Percentiles rank a stretch among this genome's conserved stretches.
Conservation (phyloP, 257 asterid species). For the Rehmannia glutinosa region DNA sequence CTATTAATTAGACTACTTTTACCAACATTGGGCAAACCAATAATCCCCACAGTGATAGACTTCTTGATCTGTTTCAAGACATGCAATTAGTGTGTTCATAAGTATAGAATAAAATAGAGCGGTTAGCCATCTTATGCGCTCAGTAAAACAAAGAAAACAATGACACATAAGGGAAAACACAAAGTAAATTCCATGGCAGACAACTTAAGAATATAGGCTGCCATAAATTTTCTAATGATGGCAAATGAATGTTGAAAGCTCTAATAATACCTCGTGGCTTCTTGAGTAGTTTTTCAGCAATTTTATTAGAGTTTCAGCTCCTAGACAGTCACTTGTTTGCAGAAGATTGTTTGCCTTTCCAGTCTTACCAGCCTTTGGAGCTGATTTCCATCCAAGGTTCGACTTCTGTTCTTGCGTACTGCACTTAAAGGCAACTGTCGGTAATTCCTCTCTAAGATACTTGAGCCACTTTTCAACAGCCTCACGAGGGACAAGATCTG, state of each 20-base stretch:
- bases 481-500: conserved; percentile 97
- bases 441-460: conserved; percentile 91
- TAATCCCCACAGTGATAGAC: conserved; percentile 88
- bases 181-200: not conserved
- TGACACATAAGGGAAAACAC: not conserved
- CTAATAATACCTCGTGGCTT: conserved; percentile 25
- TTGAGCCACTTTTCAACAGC: conserved; percentile 93
- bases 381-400: conserved; percentile 92
- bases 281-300: conserved; percentile 55
- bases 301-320: conserved; percentile 82
- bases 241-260: not conserved
- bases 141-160: not conserved
- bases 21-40: conserved; percentile 98
- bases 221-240: not conserved
- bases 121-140: not conserved
- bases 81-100: conserved; percentile 1
- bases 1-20: conserved; percentile 95
- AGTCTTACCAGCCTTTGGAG: conserved; percentile 46
- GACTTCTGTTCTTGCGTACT: conserved; percentile 96
- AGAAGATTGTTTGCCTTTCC: conserved; percentile 37
- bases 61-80: conserved; percentile 66
- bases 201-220: not conserved
- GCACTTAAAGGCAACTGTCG: conserved; percentile 89
- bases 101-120: not conserved
- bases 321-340: conserved; percentile 94